Base-by-base conservation (phyloP, 306 rosid genomes). In the Quercus robur region DNA sequence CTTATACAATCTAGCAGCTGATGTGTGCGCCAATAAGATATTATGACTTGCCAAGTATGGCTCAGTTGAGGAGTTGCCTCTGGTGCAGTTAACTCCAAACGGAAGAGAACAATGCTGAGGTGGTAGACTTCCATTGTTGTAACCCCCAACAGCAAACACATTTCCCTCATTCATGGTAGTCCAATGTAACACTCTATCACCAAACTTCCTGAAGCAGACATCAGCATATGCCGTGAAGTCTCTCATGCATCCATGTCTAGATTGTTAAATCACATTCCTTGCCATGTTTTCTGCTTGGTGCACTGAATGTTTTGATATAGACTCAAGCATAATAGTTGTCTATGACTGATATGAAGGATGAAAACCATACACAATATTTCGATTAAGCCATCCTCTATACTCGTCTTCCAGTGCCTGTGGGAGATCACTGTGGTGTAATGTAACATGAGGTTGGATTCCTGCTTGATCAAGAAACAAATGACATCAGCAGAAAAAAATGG, bases 361-460 rank as follows among this genome's bases (percentile, higher is more conserved):
- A 28, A 21, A 77, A 72, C n/a, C 94, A 33, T 86, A 89, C 97
- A 90, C 81, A 25, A 87, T 62, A 55, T 77, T 82, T 59, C 72
- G 79, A 63, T 86, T 87, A 71, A 90, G n/a, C 97, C 94, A 92
- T 81, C 97, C 98, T 75, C 87, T 92, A 33, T 94, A 94, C 41
- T 89, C 89, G 57, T 90, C 94, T 6, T 94, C 98, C 23, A 94
- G 88, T 75, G 86, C 74, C 71, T 92, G 97, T 33, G 97, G 97
- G 25, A 85, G 73, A 80, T 90, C 97, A 66, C 55, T 56, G 54
- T 92, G 91, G 64, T 82, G 69, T 58, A 92, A 38, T 52, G 97
- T 89, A 55, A 92, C 86, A 90, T 92, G 98, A 61, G 98, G 89
- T 71, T 94, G 81, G 74, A 94, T 92, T 79, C 94, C 98, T 92